phyloP scores from a whole-genome alignment of 2,329 filamentous ascomycete species.

The Scolecobasidium constrictum region DNA sequence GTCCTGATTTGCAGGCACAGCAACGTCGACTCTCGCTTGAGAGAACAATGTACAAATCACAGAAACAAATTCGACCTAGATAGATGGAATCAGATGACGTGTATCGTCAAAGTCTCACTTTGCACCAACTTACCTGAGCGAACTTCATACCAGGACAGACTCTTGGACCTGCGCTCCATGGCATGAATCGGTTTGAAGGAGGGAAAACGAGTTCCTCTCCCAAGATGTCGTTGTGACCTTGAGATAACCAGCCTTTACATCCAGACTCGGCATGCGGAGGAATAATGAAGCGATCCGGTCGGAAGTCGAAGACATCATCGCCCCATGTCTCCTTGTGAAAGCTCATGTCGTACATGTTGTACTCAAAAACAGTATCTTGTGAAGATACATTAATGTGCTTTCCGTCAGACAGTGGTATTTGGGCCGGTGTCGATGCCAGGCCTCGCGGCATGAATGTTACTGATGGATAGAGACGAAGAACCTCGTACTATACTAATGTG shows the following conservation, averaged over 20 bases:
- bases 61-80: too few species aligned
- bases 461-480: conserved; percentile 31
- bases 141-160: conserved; percentile 45
- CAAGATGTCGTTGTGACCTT: not conserved
- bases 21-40: too few species aligned
- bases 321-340: conserved; percentile 16
- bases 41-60: too few species aligned
- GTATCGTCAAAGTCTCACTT: too few species aligned
- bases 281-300: conserved; percentile 30
- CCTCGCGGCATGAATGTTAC: conserved; percentile 22
- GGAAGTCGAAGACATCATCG: conserved; percentile 24
- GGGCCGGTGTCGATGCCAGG: conserved; percentile 15
- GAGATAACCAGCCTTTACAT: conserved; percentile 15
- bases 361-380: conserved; percentile 22
- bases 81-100: too few species aligned
- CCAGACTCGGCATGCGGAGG: too few species aligned
- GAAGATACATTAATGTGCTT: conserved; percentile 22
- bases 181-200: too few species aligned
- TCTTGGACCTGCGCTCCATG: conserved; percentile 40
- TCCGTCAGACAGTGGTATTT: conserved; percentile 9
- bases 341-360: conserved; percentile 24
- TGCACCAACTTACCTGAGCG: too few species aligned
- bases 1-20: too few species aligned
- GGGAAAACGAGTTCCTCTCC: too few species aligned
- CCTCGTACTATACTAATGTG: conserved; percentile 22